Base-by-base conservation (phyloP, 2,329 filamentous ascomycete species). In the Talaromyces sp. region DNA sequence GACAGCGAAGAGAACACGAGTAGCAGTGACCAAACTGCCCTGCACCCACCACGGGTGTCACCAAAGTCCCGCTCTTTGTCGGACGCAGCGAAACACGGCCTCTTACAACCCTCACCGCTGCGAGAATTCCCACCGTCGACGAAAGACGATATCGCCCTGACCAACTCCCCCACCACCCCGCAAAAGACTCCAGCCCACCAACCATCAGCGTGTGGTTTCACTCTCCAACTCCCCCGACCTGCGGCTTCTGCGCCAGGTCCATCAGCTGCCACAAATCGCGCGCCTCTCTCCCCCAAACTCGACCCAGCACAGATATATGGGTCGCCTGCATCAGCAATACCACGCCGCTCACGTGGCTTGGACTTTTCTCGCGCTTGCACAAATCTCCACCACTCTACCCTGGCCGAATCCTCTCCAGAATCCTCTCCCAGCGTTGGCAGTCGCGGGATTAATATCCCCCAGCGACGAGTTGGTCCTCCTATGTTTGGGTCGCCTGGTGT, bases 291-390 rank as follows among this genome's bases (percentile, higher is more conserved):
- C 2, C 92, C 93, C 17, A 92, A 96, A 73, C 84, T 95, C 65
- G 92, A 96, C 74, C 84, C 90, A 60, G 88, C 89, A 22, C 90
- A 92, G 67, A 91, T 88, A 55, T 96, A 96, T 78, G 89, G 90
- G 49, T 93, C 92, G 1, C 92, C 93, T 2, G 89, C 90, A 28
- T 96, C 93, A 59, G 90, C 96, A 54, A 83, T 98, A 8, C 93
- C 93, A 19, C 87, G 93, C 65, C 88, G 93, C 64, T 97, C 93
- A 32, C 86, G 93, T 60, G 93, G 93, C 51, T 82, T 97, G 63
- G 93, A 98, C 77, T 98, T 96, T 75, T 93, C 93, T 47, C 85
- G 93, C 67, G 93, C 93, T 11, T 95, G 92, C 64, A 97, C 93
- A 11, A 96, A 93, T 72, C 82, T 99, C 25, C 95, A 98, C 77